A percentile compares a stretch with the other conserved stretches of the same genome.
phyloP scores from a whole-genome alignment of 2,329 filamentous ascomycete genomes.

The Reticulascus tulasneorum region DNA sequence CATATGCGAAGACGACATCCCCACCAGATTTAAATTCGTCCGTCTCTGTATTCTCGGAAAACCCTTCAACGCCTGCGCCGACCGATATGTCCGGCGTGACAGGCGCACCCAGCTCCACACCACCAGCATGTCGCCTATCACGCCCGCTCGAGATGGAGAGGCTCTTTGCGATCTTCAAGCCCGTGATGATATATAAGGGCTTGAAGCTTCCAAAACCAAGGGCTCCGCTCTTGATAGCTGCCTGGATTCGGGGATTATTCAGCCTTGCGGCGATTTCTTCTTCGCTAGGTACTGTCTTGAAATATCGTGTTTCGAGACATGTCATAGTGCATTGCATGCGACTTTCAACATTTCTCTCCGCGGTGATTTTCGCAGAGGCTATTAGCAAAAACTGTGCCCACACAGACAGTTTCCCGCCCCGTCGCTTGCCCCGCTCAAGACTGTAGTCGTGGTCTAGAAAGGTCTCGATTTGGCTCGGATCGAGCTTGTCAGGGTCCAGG shows the following conservation, averaged over 20 bases:
- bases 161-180: background rate
- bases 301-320: background rate
- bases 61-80: background rate
- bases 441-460: background rate
- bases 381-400: background rate
- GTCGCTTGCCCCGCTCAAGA: background rate
- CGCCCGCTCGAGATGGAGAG: background rate
- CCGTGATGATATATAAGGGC: background rate
- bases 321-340: background rate
- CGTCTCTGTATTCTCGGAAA: background rate
- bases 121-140: background rate
- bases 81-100: background rate
- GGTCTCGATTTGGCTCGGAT: too few relatives aligned
- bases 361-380: background rate
- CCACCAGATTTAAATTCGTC: background rate
- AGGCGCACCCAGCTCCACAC: background rate
- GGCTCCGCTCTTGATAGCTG: background rate
- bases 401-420: background rate
- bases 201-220: background rate
- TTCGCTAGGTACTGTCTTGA: background rate
- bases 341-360: background rate
- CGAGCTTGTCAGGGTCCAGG: too few relatives aligned
- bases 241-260: background rate
- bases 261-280: background rate
- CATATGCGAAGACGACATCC: background rate